Percentiles rank a stretch among this genome's conserved stretches.
phyloP scores from a whole-genome alignment of 176 grass and related monocot species.

The Aegilops sharonensis region DNA sequence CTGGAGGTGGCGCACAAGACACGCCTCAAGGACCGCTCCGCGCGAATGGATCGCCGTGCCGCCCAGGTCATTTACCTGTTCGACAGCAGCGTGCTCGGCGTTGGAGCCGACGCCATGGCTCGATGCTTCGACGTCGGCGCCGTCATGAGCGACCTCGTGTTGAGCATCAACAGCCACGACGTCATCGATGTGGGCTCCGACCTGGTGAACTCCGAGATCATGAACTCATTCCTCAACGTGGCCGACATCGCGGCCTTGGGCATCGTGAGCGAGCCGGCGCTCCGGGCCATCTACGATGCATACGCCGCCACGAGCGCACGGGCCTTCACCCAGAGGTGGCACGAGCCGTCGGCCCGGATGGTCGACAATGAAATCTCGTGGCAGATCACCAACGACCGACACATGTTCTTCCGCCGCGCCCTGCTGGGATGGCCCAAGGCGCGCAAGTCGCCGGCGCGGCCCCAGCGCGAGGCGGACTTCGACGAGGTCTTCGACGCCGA shows the following conservation, averaged over 20 bases:
- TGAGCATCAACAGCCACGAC: neutral
- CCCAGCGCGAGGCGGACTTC: constrained; percentile 1
- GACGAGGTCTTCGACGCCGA: neutral
- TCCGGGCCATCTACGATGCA: neutral
- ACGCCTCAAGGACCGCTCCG: neutral
- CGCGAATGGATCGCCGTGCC: neutral
- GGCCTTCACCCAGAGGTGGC: neutral
- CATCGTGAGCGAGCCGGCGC: neutral
- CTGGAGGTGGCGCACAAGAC: neutral
- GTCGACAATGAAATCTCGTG: neutral
- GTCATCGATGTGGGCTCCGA: neutral
- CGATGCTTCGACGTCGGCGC: neutral
- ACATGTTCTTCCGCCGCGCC: neutral
- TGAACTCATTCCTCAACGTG: neutral
- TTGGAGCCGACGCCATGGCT: neutral
- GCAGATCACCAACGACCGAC: neutral
- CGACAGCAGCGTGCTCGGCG: neutral
- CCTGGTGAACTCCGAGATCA: neutral
- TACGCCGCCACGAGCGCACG: neutral
- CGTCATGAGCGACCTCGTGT: neutral
- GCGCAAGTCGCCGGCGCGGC: neutral
- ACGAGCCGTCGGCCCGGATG: neutral
- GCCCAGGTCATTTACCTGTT: neutral
- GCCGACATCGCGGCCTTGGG: neutral
- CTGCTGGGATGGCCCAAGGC: neutral